phyloP scores from a whole-genome alignment of 2,329 filamentous ascomycete species.

The Verticillium tricorpus region DNA sequence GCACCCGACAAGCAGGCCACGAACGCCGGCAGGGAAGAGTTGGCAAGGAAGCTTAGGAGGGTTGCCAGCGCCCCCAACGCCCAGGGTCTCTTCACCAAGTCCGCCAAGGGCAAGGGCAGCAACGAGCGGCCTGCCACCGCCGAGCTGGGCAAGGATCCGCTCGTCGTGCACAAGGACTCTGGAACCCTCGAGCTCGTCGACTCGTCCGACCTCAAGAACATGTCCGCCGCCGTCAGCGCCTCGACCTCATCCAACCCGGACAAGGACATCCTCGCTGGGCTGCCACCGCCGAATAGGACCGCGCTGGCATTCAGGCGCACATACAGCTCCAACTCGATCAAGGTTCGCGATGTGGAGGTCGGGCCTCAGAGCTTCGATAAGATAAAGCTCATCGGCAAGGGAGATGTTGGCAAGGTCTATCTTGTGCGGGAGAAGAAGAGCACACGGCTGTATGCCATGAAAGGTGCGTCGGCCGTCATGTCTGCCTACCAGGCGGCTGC shows the following conservation, averaged over 20 bases:
- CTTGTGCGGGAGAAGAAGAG: conserved; percentile 98
- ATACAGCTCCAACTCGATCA: conserved; percentile 99
- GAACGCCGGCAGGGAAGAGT: conserved; percentile 82
- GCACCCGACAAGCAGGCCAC: conserved; percentile 63
- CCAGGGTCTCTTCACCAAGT: conserved; percentile 81
- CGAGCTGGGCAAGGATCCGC: conserved; percentile 78
- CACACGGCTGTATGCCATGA: conserved; percentile 93
- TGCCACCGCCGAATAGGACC: conserved; percentile 63
- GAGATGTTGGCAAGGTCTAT: conserved; percentile 98
- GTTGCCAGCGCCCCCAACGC: conserved; percentile 97
- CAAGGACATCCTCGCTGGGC: conserved; percentile 51
- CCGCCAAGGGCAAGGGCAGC: conserved; percentile 54
- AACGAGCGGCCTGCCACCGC: conserved; percentile 73
- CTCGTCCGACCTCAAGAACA: conserved; percentile 29
- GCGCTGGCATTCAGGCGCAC: conserved; percentile 82
- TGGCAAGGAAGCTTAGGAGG: conserved; percentile 85
- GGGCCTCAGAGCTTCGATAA: conserved; percentile 96
- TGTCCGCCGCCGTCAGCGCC: conserved; percentile 24
- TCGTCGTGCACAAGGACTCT: conserved; percentile 53
- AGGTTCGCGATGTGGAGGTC: conserved; percentile 94
- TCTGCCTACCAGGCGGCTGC: background rate
- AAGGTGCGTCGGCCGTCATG: conserved; percentile 56
- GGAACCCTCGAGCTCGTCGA: conserved; percentile 43
- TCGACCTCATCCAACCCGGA: conserved; percentile 30
- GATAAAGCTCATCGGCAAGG: conserved; percentile 98